A percentile compares a stretch with the other conserved stretches of the same genome.
phyloP scores from a whole-genome alignment of 2,329 filamentous ascomycete genomes.

The Fusarium piperis region DNA sequence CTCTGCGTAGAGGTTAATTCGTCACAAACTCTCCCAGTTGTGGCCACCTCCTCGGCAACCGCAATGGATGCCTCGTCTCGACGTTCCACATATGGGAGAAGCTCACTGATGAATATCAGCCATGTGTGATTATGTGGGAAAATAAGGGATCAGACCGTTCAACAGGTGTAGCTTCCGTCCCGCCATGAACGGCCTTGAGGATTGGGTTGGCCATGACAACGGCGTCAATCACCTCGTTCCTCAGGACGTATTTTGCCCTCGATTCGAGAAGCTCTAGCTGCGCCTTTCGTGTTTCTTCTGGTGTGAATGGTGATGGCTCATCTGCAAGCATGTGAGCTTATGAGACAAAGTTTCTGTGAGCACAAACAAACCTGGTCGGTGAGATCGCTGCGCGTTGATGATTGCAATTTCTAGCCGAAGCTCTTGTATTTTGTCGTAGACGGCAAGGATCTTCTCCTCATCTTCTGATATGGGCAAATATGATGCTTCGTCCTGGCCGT shows the following conservation, averaged over 20 bases:
- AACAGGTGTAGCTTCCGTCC: constrained; percentile 68
- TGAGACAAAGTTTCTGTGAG: not conserved
- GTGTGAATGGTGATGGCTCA: constrained; percentile 49
- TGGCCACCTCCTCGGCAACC: constrained; percentile 67
- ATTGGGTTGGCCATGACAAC: constrained; percentile 79
- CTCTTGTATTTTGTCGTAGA: constrained; percentile 78
- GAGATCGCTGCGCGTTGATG: constrained; percentile 59
- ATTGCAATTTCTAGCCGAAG: constrained; percentile 78
- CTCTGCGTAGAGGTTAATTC: constrained; percentile 67
- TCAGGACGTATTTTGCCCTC: constrained; percentile 74
- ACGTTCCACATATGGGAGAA: constrained; percentile 72
- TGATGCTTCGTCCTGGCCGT: constrained; percentile 47
- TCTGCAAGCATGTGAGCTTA: constrained; percentile 29
- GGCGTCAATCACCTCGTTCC: constrained; percentile 73
- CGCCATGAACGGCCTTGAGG: constrained; percentile 79
- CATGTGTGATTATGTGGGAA: not conserved
- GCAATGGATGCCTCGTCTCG: constrained; percentile 74
- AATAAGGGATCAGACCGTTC: constrained; percentile 66
- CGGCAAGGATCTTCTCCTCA: constrained; percentile 72
- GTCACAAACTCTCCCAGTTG: constrained; percentile 60
- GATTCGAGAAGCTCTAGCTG: constrained; percentile 76
- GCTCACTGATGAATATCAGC: constrained; percentile 59
- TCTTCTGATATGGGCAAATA: constrained; percentile 68
- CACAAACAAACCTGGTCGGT: constrained; percentile 47
- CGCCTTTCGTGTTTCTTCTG: constrained; percentile 64